Evolutionary conservation across 441 rosid species (phyloP).

Genomic region (Populus trichocarpa): DNA sequence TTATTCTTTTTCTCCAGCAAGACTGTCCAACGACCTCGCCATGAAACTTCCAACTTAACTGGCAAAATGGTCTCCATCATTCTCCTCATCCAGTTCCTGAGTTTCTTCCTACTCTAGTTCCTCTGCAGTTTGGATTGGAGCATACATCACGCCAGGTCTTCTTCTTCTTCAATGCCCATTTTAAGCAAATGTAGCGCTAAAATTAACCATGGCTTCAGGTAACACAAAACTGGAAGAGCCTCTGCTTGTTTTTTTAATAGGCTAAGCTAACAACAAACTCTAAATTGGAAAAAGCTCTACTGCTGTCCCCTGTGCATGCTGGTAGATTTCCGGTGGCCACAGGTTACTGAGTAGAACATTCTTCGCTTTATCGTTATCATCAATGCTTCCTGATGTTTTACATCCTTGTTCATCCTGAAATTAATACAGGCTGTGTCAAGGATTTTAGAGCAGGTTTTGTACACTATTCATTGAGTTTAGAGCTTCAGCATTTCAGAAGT

Average conservation of each 20-base stretch:
- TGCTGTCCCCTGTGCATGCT: neutral
- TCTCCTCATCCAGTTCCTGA: conserved; percentile 56
- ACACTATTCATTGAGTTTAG: conserved; percentile 1
- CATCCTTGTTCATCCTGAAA: conserved; percentile 3
- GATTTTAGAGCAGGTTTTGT: conserved; percentile 19
- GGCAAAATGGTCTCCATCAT: conserved; percentile 21
- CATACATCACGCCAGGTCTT: conserved; percentile 14
- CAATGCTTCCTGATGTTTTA: conserved; percentile 9
- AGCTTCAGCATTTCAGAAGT: conserved; percentile 14
- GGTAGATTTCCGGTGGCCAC: conserved; percentile 3
- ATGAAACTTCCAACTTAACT: conserved; percentile 40
- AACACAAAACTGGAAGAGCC: conserved; percentile 16
- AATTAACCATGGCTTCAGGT: conserved; percentile 17
- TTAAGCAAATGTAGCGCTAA: conserved; percentile 5
- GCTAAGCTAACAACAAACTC: conserved; percentile 3
- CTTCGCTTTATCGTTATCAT: conserved; percentile 4
- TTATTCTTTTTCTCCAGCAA: conserved; percentile 63
- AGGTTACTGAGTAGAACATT: conserved; percentile 9
- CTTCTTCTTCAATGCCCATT: conserved; percentile 1
- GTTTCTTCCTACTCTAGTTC: conserved; percentile 30
- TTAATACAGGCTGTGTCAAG: neutral
- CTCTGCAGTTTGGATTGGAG: conserved; percentile 22
- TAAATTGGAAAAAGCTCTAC: neutral
- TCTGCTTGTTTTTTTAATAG: neutral
- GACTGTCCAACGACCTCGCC: conserved; percentile 32